Evolutionary conservation across 805 yeast genomes (phyloP).

Genomic region (Saccharomycopsis sp.): DNA sequence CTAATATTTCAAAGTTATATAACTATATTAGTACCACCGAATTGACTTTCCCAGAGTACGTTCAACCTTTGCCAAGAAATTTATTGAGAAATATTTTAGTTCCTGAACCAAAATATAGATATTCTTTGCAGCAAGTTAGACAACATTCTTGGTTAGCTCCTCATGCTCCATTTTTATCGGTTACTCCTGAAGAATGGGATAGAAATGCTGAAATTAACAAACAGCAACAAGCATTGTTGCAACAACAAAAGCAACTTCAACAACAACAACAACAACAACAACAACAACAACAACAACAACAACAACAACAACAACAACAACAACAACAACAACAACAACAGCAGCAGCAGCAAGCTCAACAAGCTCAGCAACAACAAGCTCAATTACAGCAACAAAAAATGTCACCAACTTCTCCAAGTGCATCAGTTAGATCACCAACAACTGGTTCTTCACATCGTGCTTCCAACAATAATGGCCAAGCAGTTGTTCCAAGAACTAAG

Average conservation of each 20-base stretch:
- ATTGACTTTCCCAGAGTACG: constrained; percentile 90
- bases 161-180: constrained; percentile 72
- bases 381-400: not conserved
- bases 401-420: not conserved
- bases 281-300: not conserved
- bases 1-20: constrained; percentile 84
- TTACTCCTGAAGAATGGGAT: constrained; percentile 91
- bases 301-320: not conserved
- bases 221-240: not conserved
- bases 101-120: constrained; percentile 75
- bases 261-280: not conserved
- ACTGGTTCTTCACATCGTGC: too few relatives aligned
- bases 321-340: not conserved
- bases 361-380: not conserved
- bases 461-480: not conserved
- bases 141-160: constrained; percentile 86
- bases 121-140: constrained; percentile 60
- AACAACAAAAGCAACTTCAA: not conserved
- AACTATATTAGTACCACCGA: constrained; percentile 89
- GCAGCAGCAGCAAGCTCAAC: not conserved
- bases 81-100: constrained; percentile 76
- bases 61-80: constrained; percentile 87
- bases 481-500: too few relatives aligned
- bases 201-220: constrained; percentile 27
- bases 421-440: too few relatives aligned